Base-by-base conservation (phyloP, 1,139 yeast genomes). In the Waltiozyma sp. region DNA sequence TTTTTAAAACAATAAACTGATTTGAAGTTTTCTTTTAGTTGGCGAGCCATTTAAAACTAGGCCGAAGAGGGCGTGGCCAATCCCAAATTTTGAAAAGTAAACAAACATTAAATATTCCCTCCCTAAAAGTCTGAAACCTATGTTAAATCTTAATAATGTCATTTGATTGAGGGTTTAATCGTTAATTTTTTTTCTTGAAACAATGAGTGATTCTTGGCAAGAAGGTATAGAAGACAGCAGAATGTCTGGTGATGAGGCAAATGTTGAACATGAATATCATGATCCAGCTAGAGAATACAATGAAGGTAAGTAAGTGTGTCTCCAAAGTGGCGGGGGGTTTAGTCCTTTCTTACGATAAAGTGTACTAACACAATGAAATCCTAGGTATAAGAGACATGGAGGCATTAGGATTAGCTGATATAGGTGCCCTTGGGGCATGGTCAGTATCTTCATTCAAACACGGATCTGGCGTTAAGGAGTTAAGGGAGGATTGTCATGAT, bases 361-460 rank as follows among this genome's bases (percentile, higher is more conserved):
- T 5, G 28, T 26, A 26, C 31, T 24, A 40, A 40, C 45, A 21
- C 71, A 69, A 45, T 47, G 62, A 9, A 18, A 63, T 64, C 34
- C 9, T 31, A 45, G 85, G 81, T 0, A 58, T 80, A 2, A 71
- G 71, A 45, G 77, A 74, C 43, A 60, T 81, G 48, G 89, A 82
- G 47, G 61, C 64, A 5, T 55, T 69, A 28, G 88, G 85, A 11
- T 57, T 77, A 15, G 64, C 73, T 4, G 96, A 91, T 58, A 72
- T 91, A 16, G 87, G 95, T 1, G 78, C 81, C 10, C 64, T 84
- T 28, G 97, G 95, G 0, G 72, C 80, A 35, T 91, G 98, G 97
- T 74, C 79, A 39, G 77, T 87, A 0, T 84, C 95, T 1, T 81
- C 95, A 0, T 66, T 47, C 54, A 91, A 89, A 53, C 73, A 73